Evolutionary conservation across 768 basidiomycete species (phyloP), one percentile per base, ranked within the genome.

Genomic region (Leccinum broughii): DNA sequence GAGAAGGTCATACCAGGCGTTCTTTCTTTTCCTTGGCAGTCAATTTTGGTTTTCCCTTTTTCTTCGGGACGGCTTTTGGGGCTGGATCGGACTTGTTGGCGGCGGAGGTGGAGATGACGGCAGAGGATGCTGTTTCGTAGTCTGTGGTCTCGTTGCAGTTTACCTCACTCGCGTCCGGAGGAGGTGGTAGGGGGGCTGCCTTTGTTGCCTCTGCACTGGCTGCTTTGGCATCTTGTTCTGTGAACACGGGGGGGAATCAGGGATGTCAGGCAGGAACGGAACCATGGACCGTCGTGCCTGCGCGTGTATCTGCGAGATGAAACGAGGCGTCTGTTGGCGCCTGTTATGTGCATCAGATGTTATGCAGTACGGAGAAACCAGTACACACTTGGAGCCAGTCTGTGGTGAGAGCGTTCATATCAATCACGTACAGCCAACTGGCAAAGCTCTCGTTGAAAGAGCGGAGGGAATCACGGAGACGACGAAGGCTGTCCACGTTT

Each of bases 381-480:
- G 32, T 6, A 48, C 68, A 11, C 62, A 88, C 93, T 81, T 95
- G 89, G 1, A 85, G 86, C 93, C 93, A 97, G 70, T 97, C 95
- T 0, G 87, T 87, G n/a, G 93, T 94, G 58, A 96, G 82, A 3
- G 93, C 87, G 70, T 95, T 94, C 93, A 98, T 96, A 70, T 92
- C 89, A 85, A 95, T 88, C 24, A 88, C 85, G 71, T 95, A 95
- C 11, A 96, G 75, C 83, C 87, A 95, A 70, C 91, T 93, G 14
- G 95, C 90, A 68, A 98, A 96, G 14, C 87, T 85, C 74, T 98
- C 95, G 71, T 97, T 97, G 80, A 96, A 96, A 5, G 85, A 87
- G 14, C 84, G 83, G 55, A 98, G 80, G 20, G 91, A 87, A 51
- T 87, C 80, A 72, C 88, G 86, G 62, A 98, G 82, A 26, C 80